phyloP scores from a whole-genome alignment of 2,329 filamentous ascomycete genomes.

The Aspergillus neotritici region DNA sequence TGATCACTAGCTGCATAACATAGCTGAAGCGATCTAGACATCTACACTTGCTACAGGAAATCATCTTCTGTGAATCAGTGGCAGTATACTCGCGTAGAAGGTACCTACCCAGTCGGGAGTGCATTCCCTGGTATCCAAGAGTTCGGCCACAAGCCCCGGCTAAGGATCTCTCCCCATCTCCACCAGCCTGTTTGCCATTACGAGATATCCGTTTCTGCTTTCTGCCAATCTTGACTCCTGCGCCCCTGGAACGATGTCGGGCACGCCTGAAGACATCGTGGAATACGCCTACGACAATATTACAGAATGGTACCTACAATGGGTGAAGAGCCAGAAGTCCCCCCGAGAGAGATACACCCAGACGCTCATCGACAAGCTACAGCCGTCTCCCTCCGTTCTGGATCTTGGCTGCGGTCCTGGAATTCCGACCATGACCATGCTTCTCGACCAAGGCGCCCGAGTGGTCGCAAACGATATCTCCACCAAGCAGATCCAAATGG shows the following conservation, averaged over 20 bases:
- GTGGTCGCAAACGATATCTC: constrained; percentile 9
- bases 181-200: too few species aligned
- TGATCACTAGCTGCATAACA: too few species aligned
- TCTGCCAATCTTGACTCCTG: too few species aligned
- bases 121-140: too few species aligned
- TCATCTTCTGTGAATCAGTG: too few species aligned
- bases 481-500: constrained; percentile 9
- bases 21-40: too few species aligned
- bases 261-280: constrained; percentile 4
- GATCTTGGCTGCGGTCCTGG: constrained; percentile 8
- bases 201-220: too few species aligned
- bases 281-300: constrained; percentile 7
- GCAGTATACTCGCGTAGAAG: too few species aligned
- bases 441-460: constrained; percentile 8
- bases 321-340: constrained; percentile 8
- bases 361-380: constrained; percentile 7
- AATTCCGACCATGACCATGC: constrained; percentile 6
- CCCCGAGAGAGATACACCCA: constrained; percentile 10
- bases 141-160: too few species aligned
- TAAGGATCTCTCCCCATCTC: too few species aligned
- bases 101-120: too few species aligned
- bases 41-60: too few species aligned
- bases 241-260: not conserved
- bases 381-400: constrained; percentile 7
- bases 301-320: constrained; percentile 11